Evolutionary conservation across 306 rosid species (phyloP).

Genomic region (Psophocarpus tetragonolobus): DNA sequence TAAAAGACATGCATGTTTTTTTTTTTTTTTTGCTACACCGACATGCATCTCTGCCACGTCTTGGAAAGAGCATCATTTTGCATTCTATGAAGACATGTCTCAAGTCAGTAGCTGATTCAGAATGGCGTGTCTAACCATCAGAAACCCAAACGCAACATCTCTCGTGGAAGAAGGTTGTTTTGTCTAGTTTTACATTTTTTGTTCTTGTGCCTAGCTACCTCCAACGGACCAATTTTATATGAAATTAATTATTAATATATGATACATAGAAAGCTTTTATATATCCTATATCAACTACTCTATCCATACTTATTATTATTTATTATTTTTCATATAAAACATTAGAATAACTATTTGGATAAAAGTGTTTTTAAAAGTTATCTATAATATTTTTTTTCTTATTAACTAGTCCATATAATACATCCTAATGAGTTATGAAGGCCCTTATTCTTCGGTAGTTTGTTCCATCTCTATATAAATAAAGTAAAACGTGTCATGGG

Average conservation of each 20-base stretch:
- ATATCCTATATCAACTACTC: no score
- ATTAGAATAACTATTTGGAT: no score
- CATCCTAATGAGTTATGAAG: no score
- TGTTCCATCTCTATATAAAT: no score
- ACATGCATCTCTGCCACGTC: conserved; percentile 3
- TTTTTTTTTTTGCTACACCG: not conserved
- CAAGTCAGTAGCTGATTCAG: not conserved
- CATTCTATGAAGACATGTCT: not conserved
- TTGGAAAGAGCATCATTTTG: not conserved
- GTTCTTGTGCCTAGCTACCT: not conserved
- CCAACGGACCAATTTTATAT: not conserved
- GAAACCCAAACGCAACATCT: not conserved
- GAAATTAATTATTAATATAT: no score
- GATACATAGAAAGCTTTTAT: not conserved
- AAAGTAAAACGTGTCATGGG: not conserved
- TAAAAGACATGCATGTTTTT: no score
- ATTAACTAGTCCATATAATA: no score
- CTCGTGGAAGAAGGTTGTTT: not conserved
- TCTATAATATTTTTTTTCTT: no score
- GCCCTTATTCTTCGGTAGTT: no score
- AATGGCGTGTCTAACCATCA: not conserved
- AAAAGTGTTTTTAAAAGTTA: no score
- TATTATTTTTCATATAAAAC: no score
- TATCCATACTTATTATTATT: no score
- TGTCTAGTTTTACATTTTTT: not conserved